These are phyloP conservation scores for Ophiostoma montium DNA, from an alignment of 2,329 filamentous ascomycete species.

Conservation along the genomic window DNA sequence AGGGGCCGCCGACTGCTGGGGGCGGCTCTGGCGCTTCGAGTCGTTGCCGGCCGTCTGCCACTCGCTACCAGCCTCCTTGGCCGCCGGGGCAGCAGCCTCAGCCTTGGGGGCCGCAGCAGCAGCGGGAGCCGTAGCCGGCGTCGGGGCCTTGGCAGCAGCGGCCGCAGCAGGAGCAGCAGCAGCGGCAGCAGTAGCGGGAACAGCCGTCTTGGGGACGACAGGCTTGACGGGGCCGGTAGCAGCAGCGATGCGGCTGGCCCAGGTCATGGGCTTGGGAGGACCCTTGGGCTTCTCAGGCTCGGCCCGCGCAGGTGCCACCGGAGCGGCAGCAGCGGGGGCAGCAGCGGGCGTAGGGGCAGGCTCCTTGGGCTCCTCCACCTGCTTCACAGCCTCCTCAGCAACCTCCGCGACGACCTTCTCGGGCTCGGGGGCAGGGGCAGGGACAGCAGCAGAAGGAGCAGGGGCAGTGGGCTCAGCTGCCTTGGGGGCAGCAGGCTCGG, in stretches of 20 bases:
- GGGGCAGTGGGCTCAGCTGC: constrained; percentile 19
- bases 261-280: constrained; percentile 51
- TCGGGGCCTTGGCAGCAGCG: constrained; percentile 20
- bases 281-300: constrained; percentile 33
- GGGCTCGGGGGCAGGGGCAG: constrained; percentile 23
- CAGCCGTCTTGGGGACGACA: constrained; percentile 45
- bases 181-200: constrained; percentile 37
- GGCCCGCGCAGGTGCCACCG: constrained; percentile 33
- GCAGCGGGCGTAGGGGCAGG: constrained; percentile 39
- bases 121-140: constrained; percentile 28
- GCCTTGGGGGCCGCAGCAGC: constrained; percentile 15
- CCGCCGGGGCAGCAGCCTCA: constrained; percentile 12
- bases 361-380: constrained; percentile 53
- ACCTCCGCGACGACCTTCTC: constrained; percentile 38
- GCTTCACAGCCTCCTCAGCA: constrained; percentile 40
- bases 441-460: constrained; percentile 12
- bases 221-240: constrained; percentile 35
- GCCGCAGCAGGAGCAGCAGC: constrained; percentile 38
- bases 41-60: constrained; percentile 86
- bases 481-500: constrained; percentile 23
- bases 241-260: constrained; percentile 56
- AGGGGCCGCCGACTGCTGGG: constrained; percentile 47
- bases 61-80: constrained; percentile 46
- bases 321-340: constrained; percentile 28
- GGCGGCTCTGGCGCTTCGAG: constrained; percentile 70